Conservation (phyloP, 2,329 filamentous ascomycete species). For the Incumbomyces delicatus region DNA sequence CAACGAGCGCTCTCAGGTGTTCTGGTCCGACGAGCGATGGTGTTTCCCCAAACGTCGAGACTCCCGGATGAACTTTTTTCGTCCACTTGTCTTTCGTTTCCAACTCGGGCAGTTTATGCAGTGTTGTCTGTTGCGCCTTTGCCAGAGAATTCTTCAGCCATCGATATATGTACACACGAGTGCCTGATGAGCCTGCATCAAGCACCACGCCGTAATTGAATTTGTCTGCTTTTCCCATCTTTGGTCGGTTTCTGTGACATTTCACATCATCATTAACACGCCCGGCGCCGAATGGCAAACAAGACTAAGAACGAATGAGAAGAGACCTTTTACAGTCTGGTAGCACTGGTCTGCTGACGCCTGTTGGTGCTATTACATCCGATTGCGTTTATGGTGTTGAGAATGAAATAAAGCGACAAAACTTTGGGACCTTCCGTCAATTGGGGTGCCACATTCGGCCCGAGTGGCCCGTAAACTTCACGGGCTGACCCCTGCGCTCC, state of each 20-base stretch:
- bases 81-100: conserved; percentile 79
- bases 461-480: no score
- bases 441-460: no score
- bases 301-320: no score
- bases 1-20: conserved; percentile 68
- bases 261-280: background rate
- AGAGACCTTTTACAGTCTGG: no score
- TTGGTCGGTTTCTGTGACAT: background rate
- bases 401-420: background rate
- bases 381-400: background rate
- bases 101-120: conserved; percentile 65
- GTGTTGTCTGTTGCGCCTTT: conserved; percentile 46
- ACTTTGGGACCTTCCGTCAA: no score
- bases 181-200: conserved; percentile 93
- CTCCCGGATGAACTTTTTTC: conserved; percentile 86
- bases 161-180: conserved; percentile 84
- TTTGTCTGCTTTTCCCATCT: conserved; percentile 17
- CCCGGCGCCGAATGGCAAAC: no score
- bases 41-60: conserved; percentile 77
- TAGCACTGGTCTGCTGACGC: no score
- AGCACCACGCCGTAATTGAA: conserved; percentile 82
- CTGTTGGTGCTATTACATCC: no score
- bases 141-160: conserved; percentile 73
- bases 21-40: conserved; percentile 69
- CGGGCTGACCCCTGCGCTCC: no score